Base-by-base conservation (phyloP, 169 alveolate genomes). In the Cryptosporidium meleagridis region DNA sequence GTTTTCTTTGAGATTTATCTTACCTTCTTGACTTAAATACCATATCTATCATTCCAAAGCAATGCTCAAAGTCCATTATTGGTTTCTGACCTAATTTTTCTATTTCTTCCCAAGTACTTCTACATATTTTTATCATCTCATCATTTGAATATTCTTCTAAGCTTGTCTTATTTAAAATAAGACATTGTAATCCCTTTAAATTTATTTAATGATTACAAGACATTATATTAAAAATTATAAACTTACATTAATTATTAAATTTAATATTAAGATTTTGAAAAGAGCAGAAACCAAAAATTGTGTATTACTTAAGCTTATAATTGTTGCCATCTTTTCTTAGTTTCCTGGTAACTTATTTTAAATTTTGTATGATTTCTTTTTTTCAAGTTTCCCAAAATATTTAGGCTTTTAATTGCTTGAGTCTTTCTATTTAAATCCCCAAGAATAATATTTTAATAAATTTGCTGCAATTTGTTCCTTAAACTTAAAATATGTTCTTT, bases 11-110 rank as follows among this genome's bases (percentile, higher is more conserved):
- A 7, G 12, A 65, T 14, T 48, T 41, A 62, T 35, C 89, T 62
- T 62, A 80, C 89, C 70, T 80, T 39, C 89, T 80, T 80, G 75
- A n/a, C 45, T 62, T 37, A 26, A 44, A 80, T 26, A 80, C 89
- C 45, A 59, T 35, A 6, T 80, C 41, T 9, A 80, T 62, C 68
- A 80, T 33, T 26, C 35, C 39, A 16, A 80, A 39, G 37, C 89
- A 80, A 9, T 26, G 23, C 12, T 67, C 67, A 31, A 26, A 16
- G 33, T 80, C 48, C 53, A 61, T 31, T 45, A 45, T 23, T 8
- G 65, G 55, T 4, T 62, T 62, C 26, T 65, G 45, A 1, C 75
- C 80, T 29, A 44, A 31, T 41, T 37, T 41, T 37, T 80, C 89
- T 12, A 67, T 41, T 29, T 62, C 62, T 10, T 59, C 21, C 89